These are phyloP conservation scores for Stephanodiscus triporus DNA, from an alignment of 108 stramenopile species.

Conservation along the genomic window DNA sequence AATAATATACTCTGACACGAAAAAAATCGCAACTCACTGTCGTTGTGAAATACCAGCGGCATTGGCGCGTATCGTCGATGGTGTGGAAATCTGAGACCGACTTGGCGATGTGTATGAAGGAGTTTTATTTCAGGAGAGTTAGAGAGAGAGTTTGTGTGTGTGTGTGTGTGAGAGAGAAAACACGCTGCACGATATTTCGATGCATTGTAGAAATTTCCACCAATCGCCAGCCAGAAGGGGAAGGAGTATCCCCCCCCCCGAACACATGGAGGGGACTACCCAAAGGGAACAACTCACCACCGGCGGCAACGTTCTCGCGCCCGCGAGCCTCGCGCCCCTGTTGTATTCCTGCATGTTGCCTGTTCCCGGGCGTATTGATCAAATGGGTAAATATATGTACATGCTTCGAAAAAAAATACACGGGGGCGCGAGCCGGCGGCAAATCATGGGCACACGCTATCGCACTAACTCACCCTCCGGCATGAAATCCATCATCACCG, in stretches of 20 bases:
- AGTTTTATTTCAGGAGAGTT: too few relatives aligned
- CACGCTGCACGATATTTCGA: too few relatives aligned
- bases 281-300: constrained; percentile 19
- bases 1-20: neutral
- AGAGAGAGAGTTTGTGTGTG: constrained; percentile 8
- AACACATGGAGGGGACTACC: too few relatives aligned
- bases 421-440: too few relatives aligned
- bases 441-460: too few relatives aligned
- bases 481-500: constrained; percentile 54
- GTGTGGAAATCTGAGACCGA: constrained; percentile 60
- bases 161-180: neutral
- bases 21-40: constrained; percentile 30
- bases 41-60: constrained; percentile 55
- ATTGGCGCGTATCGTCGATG: constrained; percentile 42
- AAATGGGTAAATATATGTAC: too few relatives aligned
- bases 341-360: constrained; percentile 51
- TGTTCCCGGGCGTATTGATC: too few relatives aligned
- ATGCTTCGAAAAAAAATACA: too few relatives aligned
- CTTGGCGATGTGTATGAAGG: constrained; percentile 54
- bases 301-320: constrained; percentile 19
- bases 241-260: too few relatives aligned
- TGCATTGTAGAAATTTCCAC: neutral
- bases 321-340: constrained; percentile 36
- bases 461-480: constrained; percentile 39
- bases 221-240: too few relatives aligned